Evolutionary conservation across 2,329 filamentous ascomycete species (phyloP).

Genomic region (Fusarium sp.): DNA sequence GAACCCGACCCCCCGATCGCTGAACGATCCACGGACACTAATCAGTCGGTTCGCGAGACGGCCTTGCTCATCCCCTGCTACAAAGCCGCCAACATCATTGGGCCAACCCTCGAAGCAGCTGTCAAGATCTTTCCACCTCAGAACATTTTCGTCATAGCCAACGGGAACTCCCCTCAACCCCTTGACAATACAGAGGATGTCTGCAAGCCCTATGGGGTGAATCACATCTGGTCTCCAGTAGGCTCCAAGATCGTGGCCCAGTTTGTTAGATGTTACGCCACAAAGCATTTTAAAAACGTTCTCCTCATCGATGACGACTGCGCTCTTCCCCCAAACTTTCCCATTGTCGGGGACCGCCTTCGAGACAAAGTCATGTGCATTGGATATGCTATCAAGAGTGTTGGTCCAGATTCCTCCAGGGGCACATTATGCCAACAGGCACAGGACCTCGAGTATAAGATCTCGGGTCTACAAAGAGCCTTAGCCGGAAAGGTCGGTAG

Average conservation of each 20-base stretch:
- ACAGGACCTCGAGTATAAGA: conserved; percentile 30
- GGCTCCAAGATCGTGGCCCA: conserved; percentile 28
- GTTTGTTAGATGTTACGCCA: conserved; percentile 16
- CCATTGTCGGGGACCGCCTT: conserved; percentile 10
- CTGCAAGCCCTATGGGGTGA: conserved; percentile 16
- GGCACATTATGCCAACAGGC: conserved; percentile 20
- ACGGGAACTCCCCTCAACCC: conserved; percentile 21
- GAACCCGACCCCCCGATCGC: conserved; percentile 3
- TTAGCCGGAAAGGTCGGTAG: conserved; percentile 14
- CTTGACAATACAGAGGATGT: conserved; percentile 23
- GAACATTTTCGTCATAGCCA: conserved; percentile 26
- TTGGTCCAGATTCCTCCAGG: conserved; percentile 11
- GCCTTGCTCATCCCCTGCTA: conserved; percentile 26
- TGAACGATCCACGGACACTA: not conserved
- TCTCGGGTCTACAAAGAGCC: conserved; percentile 14
- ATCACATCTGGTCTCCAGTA: conserved; percentile 23
- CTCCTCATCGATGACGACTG: conserved; percentile 28
- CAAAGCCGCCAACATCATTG: conserved; percentile 19
- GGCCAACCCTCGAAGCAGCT: conserved; percentile 15
- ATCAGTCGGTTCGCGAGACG: conserved; percentile 4
- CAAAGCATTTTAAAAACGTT: conserved; percentile 14
- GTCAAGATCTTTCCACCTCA: conserved; percentile 16
- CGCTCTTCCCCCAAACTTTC: conserved; percentile 16
- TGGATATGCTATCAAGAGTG: conserved; percentile 29
- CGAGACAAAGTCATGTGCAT: conserved; percentile 20